phyloP scores from a whole-genome alignment of 139 green algal genomes.

The Volvox africanus region DNA sequence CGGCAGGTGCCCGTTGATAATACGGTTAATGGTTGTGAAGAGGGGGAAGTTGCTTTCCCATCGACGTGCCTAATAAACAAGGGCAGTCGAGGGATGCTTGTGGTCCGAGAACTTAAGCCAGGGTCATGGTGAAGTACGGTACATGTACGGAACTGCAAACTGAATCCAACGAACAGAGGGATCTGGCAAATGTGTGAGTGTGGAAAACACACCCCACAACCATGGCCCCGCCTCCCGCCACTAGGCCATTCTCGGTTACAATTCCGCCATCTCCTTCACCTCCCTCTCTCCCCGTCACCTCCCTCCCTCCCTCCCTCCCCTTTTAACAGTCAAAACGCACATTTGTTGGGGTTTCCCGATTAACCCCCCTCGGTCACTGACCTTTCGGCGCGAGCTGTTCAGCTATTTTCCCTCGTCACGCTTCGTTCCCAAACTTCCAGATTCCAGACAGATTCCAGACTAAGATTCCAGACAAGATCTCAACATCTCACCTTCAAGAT shows the following conservation, averaged over 20 bases:
- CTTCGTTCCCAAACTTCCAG: background rate
- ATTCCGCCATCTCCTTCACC: too few relatives aligned
- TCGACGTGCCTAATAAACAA: background rate
- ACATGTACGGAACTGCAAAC: background rate
- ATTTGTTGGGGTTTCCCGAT: background rate
- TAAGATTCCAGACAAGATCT: too few relatives aligned
- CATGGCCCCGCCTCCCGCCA: too few relatives aligned
- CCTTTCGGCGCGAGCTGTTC: background rate
- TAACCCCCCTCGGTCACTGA: background rate
- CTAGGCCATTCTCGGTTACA: too few relatives aligned
- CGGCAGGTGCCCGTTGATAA: conserved; percentile 65
- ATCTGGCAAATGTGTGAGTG: background rate
- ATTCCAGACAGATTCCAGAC: too few relatives aligned
- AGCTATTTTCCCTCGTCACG: background rate
- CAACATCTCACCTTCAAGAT: conserved; percentile 72
- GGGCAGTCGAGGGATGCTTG: background rate
- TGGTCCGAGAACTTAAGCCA: background rate
- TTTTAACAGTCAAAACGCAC: too few relatives aligned
- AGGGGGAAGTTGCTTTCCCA: conserved; percentile 81
- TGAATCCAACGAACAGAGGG: too few relatives aligned
- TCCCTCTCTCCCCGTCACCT: too few relatives aligned
- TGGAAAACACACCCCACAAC: background rate
- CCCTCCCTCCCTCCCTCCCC: too few relatives aligned
- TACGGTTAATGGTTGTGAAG: conserved; percentile 83
- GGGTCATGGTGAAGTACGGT: background rate